Conservation (phyloP, 2,329 filamentous ascomycete species). For the Xylariaceae sp. region DNA sequence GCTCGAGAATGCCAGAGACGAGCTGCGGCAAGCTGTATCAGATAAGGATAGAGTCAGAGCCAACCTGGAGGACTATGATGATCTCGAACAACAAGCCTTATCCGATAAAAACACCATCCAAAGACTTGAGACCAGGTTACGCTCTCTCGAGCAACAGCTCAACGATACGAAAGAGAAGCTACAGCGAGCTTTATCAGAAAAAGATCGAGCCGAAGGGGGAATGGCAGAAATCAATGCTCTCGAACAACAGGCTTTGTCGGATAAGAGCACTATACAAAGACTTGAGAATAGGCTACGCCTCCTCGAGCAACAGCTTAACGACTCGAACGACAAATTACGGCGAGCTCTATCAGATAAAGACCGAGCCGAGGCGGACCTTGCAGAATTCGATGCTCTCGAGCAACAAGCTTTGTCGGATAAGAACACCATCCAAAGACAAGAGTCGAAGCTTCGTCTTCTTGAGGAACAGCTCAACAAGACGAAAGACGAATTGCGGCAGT, state of each 20-base stretch:
- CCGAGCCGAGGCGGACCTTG: constrained; percentile 52
- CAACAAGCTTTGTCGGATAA: constrained; percentile 42
- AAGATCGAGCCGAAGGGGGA: constrained; percentile 47
- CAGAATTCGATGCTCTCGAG: constrained; percentile 49
- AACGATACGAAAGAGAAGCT: constrained; percentile 41
- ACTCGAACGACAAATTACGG: constrained; percentile 44
- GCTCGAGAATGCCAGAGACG: constrained; percentile 49
- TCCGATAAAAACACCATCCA: constrained; percentile 36
- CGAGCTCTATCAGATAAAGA: constrained; percentile 50
- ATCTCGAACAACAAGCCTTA: constrained; percentile 60
- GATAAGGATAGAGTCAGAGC: constrained; percentile 53
- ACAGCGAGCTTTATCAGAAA: constrained; percentile 48
- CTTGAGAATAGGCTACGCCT: constrained; percentile 19
- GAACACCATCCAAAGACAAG: neutral
- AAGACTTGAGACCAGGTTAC: neutral
- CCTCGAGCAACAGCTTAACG: constrained; percentile 43
- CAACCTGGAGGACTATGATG: constrained; percentile 49
- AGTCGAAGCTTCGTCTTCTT: neutral
- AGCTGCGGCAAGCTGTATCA: constrained; percentile 45
- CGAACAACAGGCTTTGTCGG: constrained; percentile 60
- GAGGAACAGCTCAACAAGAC: neutral
- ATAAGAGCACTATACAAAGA: constrained; percentile 36
- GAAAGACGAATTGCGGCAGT: neutral
- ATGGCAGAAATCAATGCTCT: neutral
- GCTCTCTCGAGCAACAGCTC: constrained; percentile 45